Percentiles rank a stretch among this genome's conserved stretches.
Conservation (phyloP, 768 basidiomycete species). For the Calocera cornea region DNA sequence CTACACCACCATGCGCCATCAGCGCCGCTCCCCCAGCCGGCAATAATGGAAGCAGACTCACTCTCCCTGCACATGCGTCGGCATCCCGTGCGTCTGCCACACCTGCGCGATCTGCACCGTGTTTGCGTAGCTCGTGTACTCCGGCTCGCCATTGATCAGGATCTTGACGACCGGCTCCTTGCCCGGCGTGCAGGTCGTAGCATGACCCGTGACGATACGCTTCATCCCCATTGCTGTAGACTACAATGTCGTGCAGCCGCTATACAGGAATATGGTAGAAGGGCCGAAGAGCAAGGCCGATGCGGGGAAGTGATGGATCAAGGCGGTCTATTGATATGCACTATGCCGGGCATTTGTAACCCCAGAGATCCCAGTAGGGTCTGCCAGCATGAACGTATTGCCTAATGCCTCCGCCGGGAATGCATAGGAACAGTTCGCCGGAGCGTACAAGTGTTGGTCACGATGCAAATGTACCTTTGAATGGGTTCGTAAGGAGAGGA, state of each 20-base stretch:
- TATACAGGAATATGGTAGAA: no score
- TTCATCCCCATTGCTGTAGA: not conserved
- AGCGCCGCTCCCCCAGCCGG: not conserved
- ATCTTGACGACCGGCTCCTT: conserved; percentile 3
- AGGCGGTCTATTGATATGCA: not conserved
- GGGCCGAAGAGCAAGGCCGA: no score
- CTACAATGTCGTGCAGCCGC: no score
- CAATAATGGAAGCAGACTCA: not conserved
- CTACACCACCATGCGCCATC: not conserved
- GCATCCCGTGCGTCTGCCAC: not conserved
- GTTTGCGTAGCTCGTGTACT: not conserved
- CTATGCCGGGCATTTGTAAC: not conserved
- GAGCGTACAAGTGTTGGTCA: not conserved
- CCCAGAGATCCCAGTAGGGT: not conserved
- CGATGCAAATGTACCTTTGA: not conserved
- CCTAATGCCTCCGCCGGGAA: not conserved
- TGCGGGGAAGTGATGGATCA: no score
- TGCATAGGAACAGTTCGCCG: not conserved
- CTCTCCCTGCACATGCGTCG: not conserved
- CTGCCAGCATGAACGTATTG: conserved; percentile 1
- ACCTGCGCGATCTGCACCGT: not conserved
- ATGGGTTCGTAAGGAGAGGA: no score
- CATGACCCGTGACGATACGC: not conserved
- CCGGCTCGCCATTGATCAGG: not conserved
- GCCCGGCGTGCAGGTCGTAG: not conserved